Evolutionary conservation across 2,329 filamentous ascomycete species (phyloP).

Genomic region (Trichophyton verrucosum): DNA sequence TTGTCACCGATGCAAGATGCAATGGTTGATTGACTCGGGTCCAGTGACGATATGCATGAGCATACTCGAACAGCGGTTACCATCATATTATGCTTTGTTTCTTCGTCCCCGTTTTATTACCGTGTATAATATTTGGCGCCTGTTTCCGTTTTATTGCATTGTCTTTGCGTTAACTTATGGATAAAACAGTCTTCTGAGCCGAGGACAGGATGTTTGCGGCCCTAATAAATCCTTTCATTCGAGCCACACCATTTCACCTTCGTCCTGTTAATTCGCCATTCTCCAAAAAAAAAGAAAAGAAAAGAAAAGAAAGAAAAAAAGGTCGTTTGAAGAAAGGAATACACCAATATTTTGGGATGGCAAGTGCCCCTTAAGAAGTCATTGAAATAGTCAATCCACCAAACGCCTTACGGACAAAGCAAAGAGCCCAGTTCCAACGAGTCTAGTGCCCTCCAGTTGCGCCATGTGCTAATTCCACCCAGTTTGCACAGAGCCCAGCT

Average conservation of each 20-base stretch:
- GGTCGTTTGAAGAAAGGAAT: too few species aligned
- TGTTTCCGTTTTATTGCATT: not conserved
- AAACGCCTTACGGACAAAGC: too few species aligned
- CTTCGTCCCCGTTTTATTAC: not conserved
- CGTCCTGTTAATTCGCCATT: too few species aligned
- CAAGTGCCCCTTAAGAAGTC: not conserved
- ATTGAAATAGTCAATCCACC: too few species aligned
- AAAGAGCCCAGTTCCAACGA: not conserved
- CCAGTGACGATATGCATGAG: conserved; percentile 5
- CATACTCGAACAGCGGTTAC: conserved; percentile 4
- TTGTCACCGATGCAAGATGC: not conserved
- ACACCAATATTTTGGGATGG: too few species aligned
- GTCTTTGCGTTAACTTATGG: not conserved
- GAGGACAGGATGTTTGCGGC: not conserved
- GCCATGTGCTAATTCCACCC: not conserved
- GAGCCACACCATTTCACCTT: not conserved
- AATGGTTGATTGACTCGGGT: not conserved
- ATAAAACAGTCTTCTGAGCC: not conserved
- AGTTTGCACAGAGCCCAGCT: not conserved
- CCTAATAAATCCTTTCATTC: not conserved
- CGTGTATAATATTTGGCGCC: not conserved
- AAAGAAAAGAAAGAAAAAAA: too few species aligned
- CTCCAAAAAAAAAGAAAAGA: too few species aligned
- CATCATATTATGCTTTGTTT: not conserved
- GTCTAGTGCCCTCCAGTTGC: not conserved